Percentiles rank a stretch among this genome's conserved stretches.
These are phyloP conservation scores for Alectoria sarmentosa DNA, from an alignment of 495 filamentous ascomycete species.

Conservation along the genomic window DNA sequence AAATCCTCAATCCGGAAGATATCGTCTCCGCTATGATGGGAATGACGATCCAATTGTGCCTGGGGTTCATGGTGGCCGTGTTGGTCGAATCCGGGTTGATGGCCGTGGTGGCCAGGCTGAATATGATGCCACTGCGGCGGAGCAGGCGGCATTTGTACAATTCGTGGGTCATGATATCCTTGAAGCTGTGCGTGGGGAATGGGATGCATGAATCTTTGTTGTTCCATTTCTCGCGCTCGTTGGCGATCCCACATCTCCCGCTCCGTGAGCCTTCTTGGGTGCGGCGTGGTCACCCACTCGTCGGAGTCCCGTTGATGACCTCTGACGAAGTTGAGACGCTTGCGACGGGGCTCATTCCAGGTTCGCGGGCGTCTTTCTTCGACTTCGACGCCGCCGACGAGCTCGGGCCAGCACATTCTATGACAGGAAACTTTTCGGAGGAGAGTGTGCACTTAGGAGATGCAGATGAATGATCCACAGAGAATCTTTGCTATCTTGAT, in stretches of 20 bases:
- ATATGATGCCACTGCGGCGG: background rate
- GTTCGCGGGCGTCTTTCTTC: conserved; percentile 24
- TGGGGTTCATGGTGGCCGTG: conserved; percentile 7
- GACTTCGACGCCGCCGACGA: conserved; percentile 18
- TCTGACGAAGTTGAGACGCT: conserved; percentile 22
- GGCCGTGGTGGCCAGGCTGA: background rate
- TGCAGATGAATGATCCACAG: background rate
- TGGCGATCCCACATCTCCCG: background rate
- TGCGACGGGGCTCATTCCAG: conserved; percentile 23
- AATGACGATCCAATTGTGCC: background rate
- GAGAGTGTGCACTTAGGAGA: background rate
- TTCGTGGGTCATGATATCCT: background rate
- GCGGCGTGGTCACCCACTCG: background rate
- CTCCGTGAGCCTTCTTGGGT: background rate
- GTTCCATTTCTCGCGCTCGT: conserved; percentile 6
- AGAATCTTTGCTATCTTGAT: background rate
- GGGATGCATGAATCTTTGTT: background rate
- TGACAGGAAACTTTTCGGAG: background rate
- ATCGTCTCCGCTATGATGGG: conserved; percentile 1
- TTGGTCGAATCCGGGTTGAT: background rate
- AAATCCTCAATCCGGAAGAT: background rate
- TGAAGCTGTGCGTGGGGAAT: background rate
- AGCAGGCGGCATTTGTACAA: background rate
- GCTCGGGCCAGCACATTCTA: conserved; percentile 2
- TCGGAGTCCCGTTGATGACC: background rate